Evolutionary conservation across 176 grass and related monocot species (phyloP).

Genomic region (Pontederia crassipes): DNA sequence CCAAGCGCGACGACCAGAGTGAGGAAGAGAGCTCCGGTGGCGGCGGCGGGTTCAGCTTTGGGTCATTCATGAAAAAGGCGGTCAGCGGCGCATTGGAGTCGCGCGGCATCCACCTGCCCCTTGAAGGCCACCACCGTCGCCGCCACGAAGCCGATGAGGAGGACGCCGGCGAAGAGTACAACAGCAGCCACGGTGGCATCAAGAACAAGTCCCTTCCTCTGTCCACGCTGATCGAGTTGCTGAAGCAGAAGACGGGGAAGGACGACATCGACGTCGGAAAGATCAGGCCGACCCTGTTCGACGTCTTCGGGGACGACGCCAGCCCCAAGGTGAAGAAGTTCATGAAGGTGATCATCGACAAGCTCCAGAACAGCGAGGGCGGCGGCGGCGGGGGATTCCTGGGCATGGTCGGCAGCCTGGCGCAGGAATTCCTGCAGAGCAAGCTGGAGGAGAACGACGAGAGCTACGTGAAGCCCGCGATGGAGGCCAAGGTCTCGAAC

Average conservation of each 20-base stretch:
- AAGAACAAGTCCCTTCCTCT: conserved; percentile 59
- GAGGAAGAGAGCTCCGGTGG: conserved; percentile 20
- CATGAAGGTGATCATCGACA: conserved; percentile 52
- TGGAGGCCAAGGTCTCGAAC: conserved; percentile 32
- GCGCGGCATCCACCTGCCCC: conserved; percentile 25
- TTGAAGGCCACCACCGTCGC: conserved; percentile 14
- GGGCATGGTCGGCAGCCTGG: conserved; percentile 43
- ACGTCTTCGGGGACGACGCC: conserved; percentile 65
- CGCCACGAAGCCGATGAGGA: neutral
- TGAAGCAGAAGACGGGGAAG: conserved; percentile 61
- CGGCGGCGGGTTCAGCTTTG: conserved; percentile 16
- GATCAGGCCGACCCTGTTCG: conserved; percentile 70
- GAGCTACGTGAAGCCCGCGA: conserved; percentile 54
- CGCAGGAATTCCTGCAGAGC: conserved; percentile 62
- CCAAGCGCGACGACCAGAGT: conserved; percentile 19
- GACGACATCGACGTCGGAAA: conserved; percentile 68
- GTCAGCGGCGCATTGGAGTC: conserved; percentile 31
- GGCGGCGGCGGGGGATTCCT: conserved; percentile 25
- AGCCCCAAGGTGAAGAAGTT: conserved; percentile 91
- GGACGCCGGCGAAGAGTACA: neutral
- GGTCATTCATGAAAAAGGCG: conserved; percentile 25
- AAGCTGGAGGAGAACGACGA: conserved; percentile 52
- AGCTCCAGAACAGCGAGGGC: conserved; percentile 31
- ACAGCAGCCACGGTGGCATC: neutral
- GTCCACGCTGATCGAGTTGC: conserved; percentile 58